These are phyloP conservation scores for Saturnispora sekii DNA, from an alignment of 805 yeast genomes.

Conservation along the genomic window DNA sequence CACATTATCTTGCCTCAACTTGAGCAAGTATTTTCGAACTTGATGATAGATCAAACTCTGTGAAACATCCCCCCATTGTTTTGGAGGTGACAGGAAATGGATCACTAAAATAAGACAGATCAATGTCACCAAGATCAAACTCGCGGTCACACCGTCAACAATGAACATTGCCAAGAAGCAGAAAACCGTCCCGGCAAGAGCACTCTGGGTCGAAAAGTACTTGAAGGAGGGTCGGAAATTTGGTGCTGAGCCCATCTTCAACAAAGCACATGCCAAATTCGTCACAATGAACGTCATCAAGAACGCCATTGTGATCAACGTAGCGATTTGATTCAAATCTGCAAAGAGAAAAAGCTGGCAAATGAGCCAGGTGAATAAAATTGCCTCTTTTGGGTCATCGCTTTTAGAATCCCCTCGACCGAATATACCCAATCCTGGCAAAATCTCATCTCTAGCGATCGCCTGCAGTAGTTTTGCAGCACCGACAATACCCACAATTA, in stretches of 20 bases:
- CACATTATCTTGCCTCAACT: slow-evolving; percentile 84
- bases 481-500: slow-evolving; percentile 92
- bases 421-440: slow-evolving; percentile 69
- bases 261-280: slow-evolving; percentile 83
- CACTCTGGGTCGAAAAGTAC: slow-evolving; percentile 76
- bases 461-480: slow-evolving; percentile 90
- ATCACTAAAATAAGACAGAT: slow-evolving; percentile 62
- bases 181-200: slow-evolving; percentile 59
- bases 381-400: slow-evolving; percentile 55
- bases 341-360: slow-evolving; percentile 83
- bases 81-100: slow-evolving; percentile 89
- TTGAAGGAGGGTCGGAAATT: slow-evolving; percentile 93
- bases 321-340: slow-evolving; percentile 89
- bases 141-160: slow-evolving; percentile 87
- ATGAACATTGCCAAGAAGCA: slow-evolving; percentile 84
- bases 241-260: slow-evolving; percentile 91
- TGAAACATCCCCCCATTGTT: slow-evolving; percentile 97
- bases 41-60: slow-evolving; percentile 93
- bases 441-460: slow-evolving; percentile 74
- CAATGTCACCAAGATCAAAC: slow-evolving; percentile 59
- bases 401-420: slow-evolving; percentile 34
- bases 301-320: slow-evolving; percentile 94
- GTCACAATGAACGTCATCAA: slow-evolving; percentile 93
- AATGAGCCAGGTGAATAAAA: slow-evolving; percentile 67
- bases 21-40: slow-evolving; percentile 79